Conservation (phyloP, 2,329 filamentous ascomycete species). For the Hysterium pulicare region DNA sequence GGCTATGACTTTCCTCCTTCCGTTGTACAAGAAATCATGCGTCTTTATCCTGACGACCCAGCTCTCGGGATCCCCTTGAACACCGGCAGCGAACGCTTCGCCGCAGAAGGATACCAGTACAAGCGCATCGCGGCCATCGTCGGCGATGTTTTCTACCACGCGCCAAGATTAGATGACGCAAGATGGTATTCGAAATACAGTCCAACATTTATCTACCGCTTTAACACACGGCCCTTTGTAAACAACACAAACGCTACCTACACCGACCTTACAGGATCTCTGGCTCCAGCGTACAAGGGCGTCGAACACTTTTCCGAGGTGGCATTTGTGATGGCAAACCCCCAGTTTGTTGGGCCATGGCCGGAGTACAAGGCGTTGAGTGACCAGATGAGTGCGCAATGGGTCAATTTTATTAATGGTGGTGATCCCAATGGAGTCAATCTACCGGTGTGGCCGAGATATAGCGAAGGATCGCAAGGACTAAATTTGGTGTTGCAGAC, state of each 20-base stretch:
- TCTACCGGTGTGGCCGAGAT: slow-evolving; percentile 40
- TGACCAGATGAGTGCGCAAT: slow-evolving; percentile 44
- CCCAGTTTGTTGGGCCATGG: slow-evolving; percentile 35
- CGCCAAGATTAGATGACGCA: slow-evolving; percentile 45
- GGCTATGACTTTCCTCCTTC: slow-evolving; percentile 29
- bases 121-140: slow-evolving; percentile 51
- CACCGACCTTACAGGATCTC: slow-evolving; percentile 45
- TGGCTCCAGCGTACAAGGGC: slow-evolving; percentile 42
- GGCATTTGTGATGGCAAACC: slow-evolving; percentile 47
- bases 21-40: slow-evolving; percentile 29
- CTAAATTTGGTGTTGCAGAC: slow-evolving; percentile 47
- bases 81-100: slow-evolving; percentile 28
- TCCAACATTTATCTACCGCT: slow-evolving; percentile 59
- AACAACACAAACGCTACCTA: slow-evolving; percentile 21
- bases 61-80: slow-evolving; percentile 31
- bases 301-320: slow-evolving; percentile 55
- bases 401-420: slow-evolving; percentile 44
- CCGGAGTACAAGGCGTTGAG: slow-evolving; percentile 40
- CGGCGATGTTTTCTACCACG: slow-evolving; percentile 58
- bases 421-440: slow-evolving; percentile 37
- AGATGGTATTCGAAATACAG: slow-evolving; percentile 47
- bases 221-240: slow-evolving; percentile 47
- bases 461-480: slow-evolving; percentile 34
- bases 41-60: slow-evolving; percentile 34
- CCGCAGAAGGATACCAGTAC: slow-evolving; percentile 44